phyloP scores from a whole-genome alignment of 2,329 filamentous ascomycete genomes.

The Thermoascus crustaceus region DNA sequence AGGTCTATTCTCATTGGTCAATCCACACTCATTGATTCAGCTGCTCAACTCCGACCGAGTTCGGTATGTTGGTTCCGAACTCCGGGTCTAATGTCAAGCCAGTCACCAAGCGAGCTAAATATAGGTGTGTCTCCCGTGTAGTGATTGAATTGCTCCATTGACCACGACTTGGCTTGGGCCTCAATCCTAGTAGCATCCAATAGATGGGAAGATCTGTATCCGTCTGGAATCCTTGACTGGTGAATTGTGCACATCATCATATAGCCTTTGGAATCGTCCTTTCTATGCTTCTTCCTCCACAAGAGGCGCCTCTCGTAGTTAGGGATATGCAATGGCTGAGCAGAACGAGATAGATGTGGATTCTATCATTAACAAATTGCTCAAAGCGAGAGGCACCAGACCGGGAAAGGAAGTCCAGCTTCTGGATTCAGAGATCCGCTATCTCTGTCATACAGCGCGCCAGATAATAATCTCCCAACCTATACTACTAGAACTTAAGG shows the following conservation, averaged over 20 bases:
- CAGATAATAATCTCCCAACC: neutral
- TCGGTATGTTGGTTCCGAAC: neutral
- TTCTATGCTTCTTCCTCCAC: neutral
- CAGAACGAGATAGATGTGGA: neutral
- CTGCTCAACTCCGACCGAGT: neutral
- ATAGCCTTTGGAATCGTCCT: neutral
- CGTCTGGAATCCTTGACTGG: neutral
- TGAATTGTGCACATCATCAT: neutral
- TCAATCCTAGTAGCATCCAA: neutral
- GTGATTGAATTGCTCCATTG: neutral
- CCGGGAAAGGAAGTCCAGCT: neutral
- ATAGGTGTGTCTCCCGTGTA: too few species aligned
- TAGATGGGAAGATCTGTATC: neutral
- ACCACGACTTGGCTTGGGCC: neutral
- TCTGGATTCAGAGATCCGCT: conserved; percentile 1
- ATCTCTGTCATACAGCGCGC: neutral
- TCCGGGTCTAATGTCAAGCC: neutral
- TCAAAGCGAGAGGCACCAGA: neutral
- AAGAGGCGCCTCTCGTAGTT: neutral
- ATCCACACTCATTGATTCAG: neutral
- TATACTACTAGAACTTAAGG: conserved; percentile 1
- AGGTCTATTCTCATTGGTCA: neutral
- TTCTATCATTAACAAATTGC: neutral
- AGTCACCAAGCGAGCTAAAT: neutral
- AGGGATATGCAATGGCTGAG: neutral